A percentile compares a stretch with the other conserved stretches of the same genome.
These are phyloP conservation scores for Pseudogymnoascus sp. DNA, from an alignment of 2,329 filamentous ascomycete species.

Conservation along the genomic window DNA sequence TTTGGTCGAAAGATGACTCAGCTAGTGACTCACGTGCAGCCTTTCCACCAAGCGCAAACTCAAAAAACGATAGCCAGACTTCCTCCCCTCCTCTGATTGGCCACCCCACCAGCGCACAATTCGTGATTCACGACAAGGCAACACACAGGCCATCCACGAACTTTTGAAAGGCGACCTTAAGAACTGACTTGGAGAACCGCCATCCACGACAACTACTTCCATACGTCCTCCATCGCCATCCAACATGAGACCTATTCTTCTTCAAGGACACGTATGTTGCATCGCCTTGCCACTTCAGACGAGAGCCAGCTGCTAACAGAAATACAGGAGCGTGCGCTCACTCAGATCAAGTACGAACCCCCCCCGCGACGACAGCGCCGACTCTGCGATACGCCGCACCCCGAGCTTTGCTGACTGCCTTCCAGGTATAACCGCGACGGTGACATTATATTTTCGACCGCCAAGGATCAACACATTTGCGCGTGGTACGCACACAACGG, in stretches of 20 bases:
- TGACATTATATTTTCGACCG: slow-evolving; percentile 90
- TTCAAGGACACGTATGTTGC: slow-evolving; percentile 76
- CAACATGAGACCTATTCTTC: slow-evolving; percentile 92
- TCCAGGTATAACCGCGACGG: slow-evolving; percentile 83
- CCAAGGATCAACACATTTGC: slow-evolving; percentile 95
- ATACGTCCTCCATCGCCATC: slow-evolving; percentile 19
- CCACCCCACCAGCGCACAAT: slow-evolving; percentile 11
- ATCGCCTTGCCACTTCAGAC: neutral
- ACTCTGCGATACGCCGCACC: slow-evolving; percentile 4
- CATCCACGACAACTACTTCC: slow-evolving; percentile 1
- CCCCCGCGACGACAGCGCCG: slow-evolving; percentile 11
- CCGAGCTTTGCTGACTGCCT: slow-evolving; percentile 19
- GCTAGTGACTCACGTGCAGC: slow-evolving; percentile 6
- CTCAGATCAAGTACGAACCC: slow-evolving; percentile 70
- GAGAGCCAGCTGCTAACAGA: slow-evolving; percentile 21
- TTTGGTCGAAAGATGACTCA: neutral
- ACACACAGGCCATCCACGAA: slow-evolving; percentile 6
- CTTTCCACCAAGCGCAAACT: slow-evolving; percentile 4
- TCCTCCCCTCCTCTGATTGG: neutral
- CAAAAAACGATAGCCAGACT: slow-evolving; percentile 1
- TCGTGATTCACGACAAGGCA: slow-evolving; percentile 10
- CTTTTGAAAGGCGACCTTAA: slow-evolving; percentile 7
- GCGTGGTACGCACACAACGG: slow-evolving; percentile 97
- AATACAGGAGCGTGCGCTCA: slow-evolving; percentile 75
- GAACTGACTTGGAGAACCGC: slow-evolving; percentile 2